A percentile compares a stretch with the other conserved stretches of the same genome.
Conservation (phyloP, 768 basidiomycete genomes). For the Lactarius hatsudake region DNA sequence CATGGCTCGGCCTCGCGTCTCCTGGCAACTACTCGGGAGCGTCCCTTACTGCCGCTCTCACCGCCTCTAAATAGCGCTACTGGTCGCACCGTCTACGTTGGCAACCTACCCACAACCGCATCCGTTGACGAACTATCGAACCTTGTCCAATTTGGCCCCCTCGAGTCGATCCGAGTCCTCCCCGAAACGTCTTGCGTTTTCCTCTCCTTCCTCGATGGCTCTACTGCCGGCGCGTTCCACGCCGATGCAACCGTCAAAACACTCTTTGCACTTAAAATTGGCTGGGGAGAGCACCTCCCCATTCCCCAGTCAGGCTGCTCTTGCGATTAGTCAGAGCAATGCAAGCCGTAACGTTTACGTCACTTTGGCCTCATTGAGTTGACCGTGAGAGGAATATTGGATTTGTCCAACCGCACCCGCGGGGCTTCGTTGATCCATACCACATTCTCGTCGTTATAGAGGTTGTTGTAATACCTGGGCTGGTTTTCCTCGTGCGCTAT, state of each 20-base stretch:
- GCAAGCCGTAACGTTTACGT: conserved; percentile 91
- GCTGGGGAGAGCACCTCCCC: conserved; percentile 94
- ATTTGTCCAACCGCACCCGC: too few species aligned
- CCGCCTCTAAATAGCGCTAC: conserved; percentile 55
- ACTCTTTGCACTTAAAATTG: conserved; percentile 95
- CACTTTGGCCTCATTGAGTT: too few species aligned
- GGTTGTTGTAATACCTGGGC: too few species aligned
- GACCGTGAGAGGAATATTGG: too few species aligned
- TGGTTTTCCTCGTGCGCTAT: too few species aligned
- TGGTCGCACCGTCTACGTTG: conserved; percentile 94
- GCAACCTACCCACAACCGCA: conserved; percentile 93
- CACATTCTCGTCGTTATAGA: too few species aligned
- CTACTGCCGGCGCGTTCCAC: conserved; percentile 93
- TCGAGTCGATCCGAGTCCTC: conserved; percentile 90
- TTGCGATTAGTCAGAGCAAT: conserved; percentile 88
- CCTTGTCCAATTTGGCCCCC: conserved; percentile 95
- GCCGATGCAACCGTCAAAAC: conserved; percentile 92
- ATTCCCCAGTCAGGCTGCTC: conserved; percentile 79
- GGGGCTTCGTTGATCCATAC: too few species aligned
- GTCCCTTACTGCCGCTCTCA: conserved; percentile 69
- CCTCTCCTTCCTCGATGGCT: conserved; percentile 92
- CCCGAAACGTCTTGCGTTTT: conserved; percentile 98
- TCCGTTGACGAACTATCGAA: conserved; percentile 97
- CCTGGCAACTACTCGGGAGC: conserved; percentile 76
- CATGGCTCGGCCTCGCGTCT: conserved; percentile 55